These are phyloP conservation scores for Sordariomycetes sp. DNA, from an alignment of 2,329 filamentous ascomycete species.

Conservation along the genomic window DNA sequence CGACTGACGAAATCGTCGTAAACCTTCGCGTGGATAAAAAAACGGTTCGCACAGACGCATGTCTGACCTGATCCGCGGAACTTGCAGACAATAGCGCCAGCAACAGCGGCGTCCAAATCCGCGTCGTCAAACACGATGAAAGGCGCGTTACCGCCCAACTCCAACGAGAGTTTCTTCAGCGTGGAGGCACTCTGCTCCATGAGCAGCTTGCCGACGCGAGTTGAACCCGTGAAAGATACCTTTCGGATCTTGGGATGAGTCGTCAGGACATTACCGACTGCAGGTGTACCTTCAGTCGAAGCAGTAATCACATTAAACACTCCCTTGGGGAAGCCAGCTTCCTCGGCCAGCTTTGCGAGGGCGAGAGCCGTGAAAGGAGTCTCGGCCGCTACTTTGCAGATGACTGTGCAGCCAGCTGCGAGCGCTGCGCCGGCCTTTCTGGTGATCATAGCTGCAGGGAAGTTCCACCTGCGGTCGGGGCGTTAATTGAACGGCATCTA, in stretches of 20 bases:
- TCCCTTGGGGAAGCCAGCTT: slow-evolving; percentile 84
- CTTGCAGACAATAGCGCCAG: slow-evolving; percentile 75
- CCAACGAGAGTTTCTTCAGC: slow-evolving; percentile 74
- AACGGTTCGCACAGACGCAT: slow-evolving; percentile 80
- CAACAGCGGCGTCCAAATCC: slow-evolving; percentile 74
- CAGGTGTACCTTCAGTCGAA: slow-evolving; percentile 62
- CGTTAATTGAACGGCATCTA: too few species aligned
- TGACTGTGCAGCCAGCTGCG: slow-evolving; percentile 93
- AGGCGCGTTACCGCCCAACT: slow-evolving; percentile 88
- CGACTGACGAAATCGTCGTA: slow-evolving; percentile 64
- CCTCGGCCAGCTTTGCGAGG: slow-evolving; percentile 72
- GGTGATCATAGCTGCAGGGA: slow-evolving; percentile 68
- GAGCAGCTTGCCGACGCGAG: slow-evolving; percentile 57
- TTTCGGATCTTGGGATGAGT: slow-evolving; percentile 66
- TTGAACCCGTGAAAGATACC: slow-evolving; percentile 86
- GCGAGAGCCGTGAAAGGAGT: slow-evolving; percentile 87
- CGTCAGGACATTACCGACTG: slow-evolving; percentile 58
- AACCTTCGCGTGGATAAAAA: slow-evolving; percentile 69
- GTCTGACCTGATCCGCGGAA: slow-evolving; percentile 95
- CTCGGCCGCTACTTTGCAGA: slow-evolving; percentile 83
- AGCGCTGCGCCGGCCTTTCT: slow-evolving; percentile 63
- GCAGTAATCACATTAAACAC: slow-evolving; percentile 86
- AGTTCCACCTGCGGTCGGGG: too few species aligned
- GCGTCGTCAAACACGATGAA: slow-evolving; percentile 97
- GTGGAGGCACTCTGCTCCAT: slow-evolving; percentile 85